These are phyloP conservation scores for Wickerhamomyces canadensis DNA, from an alignment of 805 yeast species.

Conservation along the genomic window DNA sequence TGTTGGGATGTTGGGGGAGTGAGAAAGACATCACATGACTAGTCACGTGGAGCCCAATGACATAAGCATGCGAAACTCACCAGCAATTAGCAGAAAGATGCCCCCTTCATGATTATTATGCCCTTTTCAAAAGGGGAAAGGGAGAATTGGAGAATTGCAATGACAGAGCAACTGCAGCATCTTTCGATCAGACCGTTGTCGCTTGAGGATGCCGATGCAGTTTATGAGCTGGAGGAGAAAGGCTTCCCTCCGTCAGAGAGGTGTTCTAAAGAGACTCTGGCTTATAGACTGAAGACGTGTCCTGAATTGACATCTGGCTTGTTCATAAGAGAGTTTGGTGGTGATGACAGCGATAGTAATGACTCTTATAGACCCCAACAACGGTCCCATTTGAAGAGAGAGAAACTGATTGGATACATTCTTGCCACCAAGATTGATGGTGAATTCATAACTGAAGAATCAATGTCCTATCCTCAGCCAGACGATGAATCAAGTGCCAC, in stretches of 20 bases:
- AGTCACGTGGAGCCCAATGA: too few species aligned
- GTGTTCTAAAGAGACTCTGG: constrained; percentile 54
- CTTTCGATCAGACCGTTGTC: constrained; percentile 71
- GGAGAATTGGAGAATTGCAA: too few species aligned
- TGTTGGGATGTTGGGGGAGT: too few species aligned
- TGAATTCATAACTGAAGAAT: constrained; percentile 44
- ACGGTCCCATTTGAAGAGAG: constrained; percentile 39
- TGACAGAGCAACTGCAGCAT: constrained; percentile 47
- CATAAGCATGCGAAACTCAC: too few species aligned
- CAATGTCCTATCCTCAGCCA: constrained; percentile 37
- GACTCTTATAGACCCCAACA: constrained; percentile 24
- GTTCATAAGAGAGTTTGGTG: constrained; percentile 64
- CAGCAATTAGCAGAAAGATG: too few species aligned
- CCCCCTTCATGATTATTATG: too few species aligned
- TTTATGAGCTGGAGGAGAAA: constrained; percentile 51
- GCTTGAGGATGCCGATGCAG: constrained; percentile 65
- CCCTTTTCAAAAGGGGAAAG: too few species aligned
- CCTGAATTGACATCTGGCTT: constrained; percentile 91
- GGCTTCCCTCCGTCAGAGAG: constrained; percentile 74
- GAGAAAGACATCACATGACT: too few species aligned
- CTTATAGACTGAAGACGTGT: constrained; percentile 70
- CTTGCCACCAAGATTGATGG: constrained; percentile 65
- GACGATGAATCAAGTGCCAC: background rate
- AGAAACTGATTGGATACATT: constrained; percentile 73
- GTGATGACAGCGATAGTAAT: too few species aligned